Evolutionary conservation across 441 rosid genomes (phyloP).

Genomic region (Aquilaria agallochum): DNA sequence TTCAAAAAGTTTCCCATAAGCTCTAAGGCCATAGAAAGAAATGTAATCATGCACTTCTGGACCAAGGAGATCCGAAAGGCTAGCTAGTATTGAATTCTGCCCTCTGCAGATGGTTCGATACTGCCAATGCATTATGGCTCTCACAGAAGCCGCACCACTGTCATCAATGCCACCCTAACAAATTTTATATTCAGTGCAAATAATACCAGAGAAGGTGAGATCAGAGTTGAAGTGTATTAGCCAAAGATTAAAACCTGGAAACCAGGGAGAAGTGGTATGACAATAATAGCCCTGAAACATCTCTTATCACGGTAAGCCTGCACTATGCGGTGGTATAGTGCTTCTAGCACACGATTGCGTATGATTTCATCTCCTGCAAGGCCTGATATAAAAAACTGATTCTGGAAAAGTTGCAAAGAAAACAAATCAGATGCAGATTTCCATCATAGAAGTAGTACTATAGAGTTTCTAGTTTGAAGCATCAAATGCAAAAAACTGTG

Average conservation of each 20-base stretch:
- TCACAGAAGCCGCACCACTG: slow-evolving; percentile 90
- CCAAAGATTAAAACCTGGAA: slow-evolving; percentile 62
- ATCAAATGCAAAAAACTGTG: not conserved
- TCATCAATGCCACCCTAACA: slow-evolving; percentile 93
- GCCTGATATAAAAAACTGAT: slow-evolving; percentile 98
- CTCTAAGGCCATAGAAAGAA: slow-evolving; percentile 87
- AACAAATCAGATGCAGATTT: slow-evolving; percentile 11
- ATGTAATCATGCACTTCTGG: slow-evolving; percentile 66
- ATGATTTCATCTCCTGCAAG: slow-evolving; percentile 84
- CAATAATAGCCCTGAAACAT: slow-evolving; percentile 77
- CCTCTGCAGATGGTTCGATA: slow-evolving; percentile 87
- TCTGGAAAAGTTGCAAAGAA: slow-evolving; percentile 59
- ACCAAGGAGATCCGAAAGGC: slow-evolving; percentile 65
- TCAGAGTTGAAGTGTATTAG: slow-evolving; percentile 12
- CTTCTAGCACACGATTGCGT: slow-evolving; percentile 76
- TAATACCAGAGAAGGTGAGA: not conserved
- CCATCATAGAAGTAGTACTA: not conserved
- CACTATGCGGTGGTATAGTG: slow-evolving; percentile 67
- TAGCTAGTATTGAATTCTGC: slow-evolving; percentile 71
- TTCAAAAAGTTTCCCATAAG: slow-evolving; percentile 73
- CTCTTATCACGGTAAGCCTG: slow-evolving; percentile 79
- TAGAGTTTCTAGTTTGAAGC: no score
- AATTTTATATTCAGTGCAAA: slow-evolving; percentile 10
- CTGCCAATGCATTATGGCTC: slow-evolving; percentile 99
- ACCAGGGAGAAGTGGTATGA: slow-evolving; percentile 91